Conservation (phyloP, 257 asterid genomes). For the Plantago ovata region DNA sequence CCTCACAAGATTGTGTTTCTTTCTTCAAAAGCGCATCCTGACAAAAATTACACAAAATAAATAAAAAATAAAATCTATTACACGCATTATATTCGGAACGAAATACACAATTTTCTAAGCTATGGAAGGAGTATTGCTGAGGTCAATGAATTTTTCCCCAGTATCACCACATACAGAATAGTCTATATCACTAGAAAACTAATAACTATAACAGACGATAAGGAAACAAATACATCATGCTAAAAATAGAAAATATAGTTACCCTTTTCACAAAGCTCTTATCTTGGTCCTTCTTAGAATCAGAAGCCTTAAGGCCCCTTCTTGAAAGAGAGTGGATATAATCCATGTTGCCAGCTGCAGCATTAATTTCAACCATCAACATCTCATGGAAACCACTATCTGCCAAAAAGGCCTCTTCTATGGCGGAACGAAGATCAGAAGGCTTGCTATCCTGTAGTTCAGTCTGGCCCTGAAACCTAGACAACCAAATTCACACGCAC, state of each 20-base stretch:
- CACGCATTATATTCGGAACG: slow-evolving; percentile 9
- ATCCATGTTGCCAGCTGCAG: slow-evolving; percentile 83
- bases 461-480: slow-evolving; percentile 94
- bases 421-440: slow-evolving; percentile 76
- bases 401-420: slow-evolving; percentile 92
- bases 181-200: too few species aligned
- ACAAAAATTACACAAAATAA: slow-evolving; percentile 15
- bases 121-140: slow-evolving; percentile 9
- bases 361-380: slow-evolving; percentile 89
- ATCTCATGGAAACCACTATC: slow-evolving; percentile 86
- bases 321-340: slow-evolving; percentile 63
- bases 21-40: slow-evolving; percentile 53
- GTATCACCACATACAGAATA: too few species aligned
- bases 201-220: too few species aligned
- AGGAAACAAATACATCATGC: slow-evolving; percentile 9
- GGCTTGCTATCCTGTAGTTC: slow-evolving; percentile 77
- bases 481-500: slow-evolving; percentile 32
- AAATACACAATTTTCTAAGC: slow-evolving; percentile 1
- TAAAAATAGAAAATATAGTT: slow-evolving; percentile 18
- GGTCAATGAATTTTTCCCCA: slow-evolving; percentile 11
- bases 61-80: slow-evolving; percentile 11
- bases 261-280: slow-evolving; percentile 57
- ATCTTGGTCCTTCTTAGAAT: slow-evolving; percentile 50
- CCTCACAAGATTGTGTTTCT: slow-evolving; percentile 68
- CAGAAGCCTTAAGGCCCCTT: slow-evolving; percentile 62